Base-by-base conservation (phyloP, 441 rosid species). In the Mallotus japonicus region DNA sequence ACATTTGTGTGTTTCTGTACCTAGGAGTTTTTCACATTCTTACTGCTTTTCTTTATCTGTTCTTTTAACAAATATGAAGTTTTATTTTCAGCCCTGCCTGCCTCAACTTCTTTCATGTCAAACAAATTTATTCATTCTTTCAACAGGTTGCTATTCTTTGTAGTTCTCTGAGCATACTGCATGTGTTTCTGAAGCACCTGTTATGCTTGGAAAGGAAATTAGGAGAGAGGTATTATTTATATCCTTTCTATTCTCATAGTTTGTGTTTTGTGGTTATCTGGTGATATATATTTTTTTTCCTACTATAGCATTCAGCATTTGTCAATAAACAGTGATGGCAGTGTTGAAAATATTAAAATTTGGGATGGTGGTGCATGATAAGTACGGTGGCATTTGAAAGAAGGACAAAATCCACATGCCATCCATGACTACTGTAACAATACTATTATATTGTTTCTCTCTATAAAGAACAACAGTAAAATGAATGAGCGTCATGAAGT, bases 171-270 rank as follows among this genome's bases (percentile, higher is more conserved):
- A 81, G 62, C 67, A 79, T 93, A 72, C 74, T 93, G 64, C 87
- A 80, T 74, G 82, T 83, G 76, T 77, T 83, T 76, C 75, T 95
- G 89, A 89, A 87, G 85, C 90, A 91, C 60, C 73, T 95, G 24
- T 83, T 82, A 63, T 80, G 81, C 68, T 60, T 54, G 34, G 85
- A 86, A 81, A 79, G 81, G 70, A 82, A 78, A 78, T 70, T 77
- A 74, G 84, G 77, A 73, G 77, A 62, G 83, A 93, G 95, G 98
- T 90, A 90, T 57, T 37, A 15, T 66, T 60, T 55, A 51, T n/a
- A 8, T 6, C 10, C 12, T 22, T 1, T 37, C 62, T 37, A 63
- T 3, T 50, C 3, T 53, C 12, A 61, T 75, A 67, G 1, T 34
- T 53, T 32, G 24, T 37, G 2, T 53, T 54, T 53, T 67, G 11